Base-by-base conservation (phyloP, 129 eudicot species). In the Chrysanthemum makinoi region DNA sequence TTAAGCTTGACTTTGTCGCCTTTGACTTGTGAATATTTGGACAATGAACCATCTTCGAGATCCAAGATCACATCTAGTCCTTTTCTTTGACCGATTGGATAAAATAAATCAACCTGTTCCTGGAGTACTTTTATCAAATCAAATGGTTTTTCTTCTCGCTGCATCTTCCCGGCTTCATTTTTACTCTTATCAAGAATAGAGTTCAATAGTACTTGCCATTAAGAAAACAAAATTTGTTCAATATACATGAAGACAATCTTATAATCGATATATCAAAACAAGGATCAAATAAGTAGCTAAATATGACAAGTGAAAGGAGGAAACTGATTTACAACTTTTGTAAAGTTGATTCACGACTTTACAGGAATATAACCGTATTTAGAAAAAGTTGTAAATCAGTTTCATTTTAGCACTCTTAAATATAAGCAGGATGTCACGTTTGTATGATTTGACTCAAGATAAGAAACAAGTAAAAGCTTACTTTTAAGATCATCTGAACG, bases 61-160 rank as follows among this genome's bases (percentile, higher is more conserved):
- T 89, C 98, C 62, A 89, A 53, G 18, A 87, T 66, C 14, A 93
- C 88, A 64, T 93, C 96, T 0, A 93, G 88, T 20, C 84, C 88
- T 35, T 89, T 87, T 62, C 83, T 93, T 52, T 87, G 76, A 33
- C 88, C 95, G 15, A 80, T 78, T 0, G 86, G 77, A 72, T 92
- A 83, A 79, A 70, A 86, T 54, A 93, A 75, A 60, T 93, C 98
- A 43, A 80, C 91, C 17, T 86, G 88, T 58, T 80, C 89, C 78
- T 87, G 95, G 15, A 93, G 68, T 10, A 85, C 62, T 30, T 87
- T 57, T 39, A 77, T 82, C 72, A 93, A 13, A 43, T 83, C 86
- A 51, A 93, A 89, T 24, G 80, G 84, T 57, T 82, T 83, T 72
- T 81, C 88, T 66, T 80, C 83, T 17, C 83, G 79, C 50, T 80